These are phyloP conservation scores for Mucor irregularis DNA, from an alignment of 371 early-diverging fungal species.

Conservation along the genomic window DNA sequence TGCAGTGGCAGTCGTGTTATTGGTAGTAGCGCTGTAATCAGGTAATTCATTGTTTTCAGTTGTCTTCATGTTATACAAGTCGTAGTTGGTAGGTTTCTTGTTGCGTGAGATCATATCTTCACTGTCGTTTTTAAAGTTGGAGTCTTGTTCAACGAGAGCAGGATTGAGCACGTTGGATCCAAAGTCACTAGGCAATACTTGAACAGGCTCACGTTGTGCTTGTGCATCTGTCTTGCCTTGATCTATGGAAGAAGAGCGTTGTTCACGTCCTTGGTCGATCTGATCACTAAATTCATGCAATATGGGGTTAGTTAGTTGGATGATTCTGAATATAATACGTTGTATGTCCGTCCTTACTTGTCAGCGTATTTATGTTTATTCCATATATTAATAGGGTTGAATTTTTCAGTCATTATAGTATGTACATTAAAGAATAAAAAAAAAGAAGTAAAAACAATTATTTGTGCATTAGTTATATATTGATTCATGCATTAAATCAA, in stretches of 20 bases:
- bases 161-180: neutral
- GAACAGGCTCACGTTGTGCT: slow-evolving; percentile 13
- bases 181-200: slow-evolving; percentile 1
- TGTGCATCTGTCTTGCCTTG: slow-evolving; percentile 1
- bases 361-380: neutral
- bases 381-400: neutral
- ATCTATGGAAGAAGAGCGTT: slow-evolving; percentile 14
- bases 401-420: neutral
- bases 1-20: too few relatives aligned
- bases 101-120: slow-evolving; percentile 15
- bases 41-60: too few relatives aligned
- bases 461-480: neutral
- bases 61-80: neutral
- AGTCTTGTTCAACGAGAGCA: slow-evolving; percentile 3
- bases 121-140: slow-evolving; percentile 1
- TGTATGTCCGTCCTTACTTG: neutral
- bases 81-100: neutral
- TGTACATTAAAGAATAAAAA: too few relatives aligned
- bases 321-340: neutral
- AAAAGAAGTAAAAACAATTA: too few relatives aligned
- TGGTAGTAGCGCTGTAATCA: too few relatives aligned
- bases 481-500: neutral
- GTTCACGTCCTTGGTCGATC: slow-evolving; percentile 1
- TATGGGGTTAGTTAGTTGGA: neutral
- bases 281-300: neutral